Conservation (phyloP, 2,329 filamentous ascomycete genomes). For the Colletotrichum falcatum region DNA sequence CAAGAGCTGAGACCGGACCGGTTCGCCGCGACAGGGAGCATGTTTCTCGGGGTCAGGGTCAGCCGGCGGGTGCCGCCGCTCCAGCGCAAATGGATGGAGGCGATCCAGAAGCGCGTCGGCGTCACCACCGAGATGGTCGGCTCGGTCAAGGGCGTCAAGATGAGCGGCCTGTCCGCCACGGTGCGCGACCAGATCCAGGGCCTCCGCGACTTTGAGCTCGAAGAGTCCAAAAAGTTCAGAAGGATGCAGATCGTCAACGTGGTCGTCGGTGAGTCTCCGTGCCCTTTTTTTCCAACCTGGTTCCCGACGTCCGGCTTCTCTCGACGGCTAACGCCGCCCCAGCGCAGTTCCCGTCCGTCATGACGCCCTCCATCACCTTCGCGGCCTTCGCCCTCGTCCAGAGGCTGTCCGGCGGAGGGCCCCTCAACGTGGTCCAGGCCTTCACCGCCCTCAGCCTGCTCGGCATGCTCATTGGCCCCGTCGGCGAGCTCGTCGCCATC, state of each 20-base stretch:
- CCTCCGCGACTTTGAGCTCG: slow-evolving; percentile 42
- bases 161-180: slow-evolving; percentile 58
- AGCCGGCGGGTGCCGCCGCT: slow-evolving; percentile 12
- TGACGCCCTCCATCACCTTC: slow-evolving; percentile 32
- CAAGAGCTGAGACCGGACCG: too few species aligned
- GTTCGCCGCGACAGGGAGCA: neutral
- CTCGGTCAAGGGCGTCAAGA: slow-evolving; percentile 64
- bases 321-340: neutral
- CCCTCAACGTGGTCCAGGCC: slow-evolving; percentile 32
- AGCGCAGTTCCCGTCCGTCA: slow-evolving; percentile 24
- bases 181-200: slow-evolving; percentile 45
- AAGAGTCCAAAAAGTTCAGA: slow-evolving; percentile 35
- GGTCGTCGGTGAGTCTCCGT: neutral
- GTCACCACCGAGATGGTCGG: slow-evolving; percentile 60
- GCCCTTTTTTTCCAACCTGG: too few species aligned
- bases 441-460: slow-evolving; percentile 33
- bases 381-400: slow-evolving; percentile 28
- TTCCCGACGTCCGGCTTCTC: too few species aligned
- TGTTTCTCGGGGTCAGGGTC: neutral
- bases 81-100: slow-evolving; percentile 57
- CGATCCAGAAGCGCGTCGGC: slow-evolving; percentile 62
- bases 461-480: slow-evolving; percentile 19
- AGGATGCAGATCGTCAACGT: slow-evolving; percentile 24
- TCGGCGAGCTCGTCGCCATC: slow-evolving; percentile 33
- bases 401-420: neutral